Evolutionary conservation across 352 stramenopile genomes (phyloP).

Genomic region (Phytophthora chlamydospora): DNA sequence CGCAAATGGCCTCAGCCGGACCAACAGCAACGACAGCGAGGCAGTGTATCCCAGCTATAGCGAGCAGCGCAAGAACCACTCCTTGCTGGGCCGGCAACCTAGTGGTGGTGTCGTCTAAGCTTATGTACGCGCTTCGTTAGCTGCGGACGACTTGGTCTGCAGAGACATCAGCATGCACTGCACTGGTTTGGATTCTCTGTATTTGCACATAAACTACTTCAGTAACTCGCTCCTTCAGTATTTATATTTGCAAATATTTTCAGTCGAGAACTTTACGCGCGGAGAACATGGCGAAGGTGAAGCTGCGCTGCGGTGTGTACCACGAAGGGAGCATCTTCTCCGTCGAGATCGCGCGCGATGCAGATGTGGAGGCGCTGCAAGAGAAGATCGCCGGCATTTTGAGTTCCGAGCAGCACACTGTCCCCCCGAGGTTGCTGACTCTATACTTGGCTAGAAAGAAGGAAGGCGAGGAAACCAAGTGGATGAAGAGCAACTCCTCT

Average conservation of each 20-base stretch:
- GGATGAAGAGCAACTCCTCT: too few relatives aligned
- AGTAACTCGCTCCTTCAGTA: too few relatives aligned
- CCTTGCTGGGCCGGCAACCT: slow-evolving; percentile 61
- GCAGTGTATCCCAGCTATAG: slow-evolving; percentile 68
- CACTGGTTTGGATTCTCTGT: too few relatives aligned
- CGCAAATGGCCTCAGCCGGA: slow-evolving; percentile 25
- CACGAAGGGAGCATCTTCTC: slow-evolving; percentile 16
- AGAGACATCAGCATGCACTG: not conserved
- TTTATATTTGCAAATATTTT: too few relatives aligned
- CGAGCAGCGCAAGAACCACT: slow-evolving; percentile 74
- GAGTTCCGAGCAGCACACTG: not conserved
- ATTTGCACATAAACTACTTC: too few relatives aligned
- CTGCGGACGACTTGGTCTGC: slow-evolving; percentile 5
- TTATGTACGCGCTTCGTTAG: not conserved
- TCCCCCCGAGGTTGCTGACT: slow-evolving; percentile 9
- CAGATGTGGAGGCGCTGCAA: slow-evolving; percentile 11
- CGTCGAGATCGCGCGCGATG: slow-evolving; percentile 15
- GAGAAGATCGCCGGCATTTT: slow-evolving; percentile 5
- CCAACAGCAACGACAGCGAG: slow-evolving; percentile 48
- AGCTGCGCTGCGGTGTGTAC: too few relatives aligned
- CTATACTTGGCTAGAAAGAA: slow-evolving; percentile 11
- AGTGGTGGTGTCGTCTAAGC: slow-evolving; percentile 73
- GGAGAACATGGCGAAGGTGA: not conserved
- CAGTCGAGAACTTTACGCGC: too few relatives aligned
- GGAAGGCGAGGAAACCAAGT: not conserved